Evolutionary conservation across 1,284 basidiomycete species (phyloP), one percentile per base, ranked within the genome.

Genomic region (Trichosporon sp.): DNA sequence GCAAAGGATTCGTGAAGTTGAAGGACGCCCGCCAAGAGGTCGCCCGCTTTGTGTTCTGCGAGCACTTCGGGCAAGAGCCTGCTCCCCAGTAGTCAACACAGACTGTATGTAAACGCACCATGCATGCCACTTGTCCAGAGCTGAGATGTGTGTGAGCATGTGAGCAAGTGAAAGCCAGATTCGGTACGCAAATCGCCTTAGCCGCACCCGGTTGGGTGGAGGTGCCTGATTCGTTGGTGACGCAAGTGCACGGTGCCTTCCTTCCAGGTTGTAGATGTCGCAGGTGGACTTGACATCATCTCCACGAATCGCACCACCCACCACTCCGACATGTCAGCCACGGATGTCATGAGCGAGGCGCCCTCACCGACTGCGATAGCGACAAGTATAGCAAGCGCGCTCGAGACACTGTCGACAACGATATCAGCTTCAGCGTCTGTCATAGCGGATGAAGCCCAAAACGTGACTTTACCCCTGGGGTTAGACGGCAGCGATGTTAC

Each of bases 51-150:
- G 70, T 72, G 19, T 65, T 62, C 25, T n/a, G 25, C 19, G 65
- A 71, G 32, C 61, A 68, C 40, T 73, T 70, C 37, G 69, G 71
- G 0, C 69, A 71, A 33, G 56, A 59, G 16, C 60, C 64, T 33
- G 56, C 25, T 3, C 4, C 14, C 13, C 19, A 52, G 25, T 14
- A 6, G 11, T 25, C 46, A 19, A 3, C 11, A 10, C 46, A 16
- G 11, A 29, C 4, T 29, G 46, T 29, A 46, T 16, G 29, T 52
- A 25, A 10, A 11, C 25, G 14, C 27, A 7, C n/a, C 46, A 52
- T 52, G 46, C 46, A 52, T 52, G 25, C 46, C 19, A 9, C 8
- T 10, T 44, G 40, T 44, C 14, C 8, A 19, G 19, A n/a, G n/a
- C n/a, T n/a, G n/a, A n/a, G n/a, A n/a, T n/a, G n/a, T n/a, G n/a